Base-by-base conservation (phyloP, 108 stramenopile genomes). In the Fragilariopsis cylindrus region DNA sequence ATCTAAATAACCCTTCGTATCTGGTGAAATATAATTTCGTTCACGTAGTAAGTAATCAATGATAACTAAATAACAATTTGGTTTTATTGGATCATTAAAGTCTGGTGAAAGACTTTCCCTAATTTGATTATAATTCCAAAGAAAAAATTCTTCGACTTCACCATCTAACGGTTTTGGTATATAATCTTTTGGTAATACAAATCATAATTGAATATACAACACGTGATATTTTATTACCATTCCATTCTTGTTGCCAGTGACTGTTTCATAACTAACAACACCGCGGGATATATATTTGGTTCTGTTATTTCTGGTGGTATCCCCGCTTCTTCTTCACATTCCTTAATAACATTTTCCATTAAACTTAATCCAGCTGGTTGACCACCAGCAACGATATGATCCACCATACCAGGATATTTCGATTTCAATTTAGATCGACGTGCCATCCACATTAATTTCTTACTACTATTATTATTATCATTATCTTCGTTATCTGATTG, bases 351-450 rank as follows among this genome's bases (percentile, higher is more conserved):
- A 81, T 95, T 93, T 48, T 96, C 97, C 71, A 92, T 78, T 11
- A 92, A 69, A n/a, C 81, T 67, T 11, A 93, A 62, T 0, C 93
- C 94, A 19, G 87, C 80, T 19, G 95, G 93, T 69, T 91, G 89
- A 16, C 92, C 94, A 9, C 97, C 97, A 8, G 97, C 97, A 6
- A 91, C 95, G 58, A 97, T 81, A 65, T 97, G 97, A 85, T 97
- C 97, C 64, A 96, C 74, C 86, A 89, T 90, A 21, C 91, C 87
- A 3, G 94, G 93, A 73, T 76, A 97, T 50, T 90, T 94, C 7
- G 82, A 83, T 72, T 97, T 97, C 21, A 75, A 75, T n/a, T 76
- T 74, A 3, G 95, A 90, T 54, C 97, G 72, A 57, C 87, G 73
- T 19, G 82, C 97, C 55, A 97, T 92, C 97, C 97, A 97, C 91